phyloP scores from a whole-genome alignment of 345 rosid genomes.

The Garcia nutans region DNA sequence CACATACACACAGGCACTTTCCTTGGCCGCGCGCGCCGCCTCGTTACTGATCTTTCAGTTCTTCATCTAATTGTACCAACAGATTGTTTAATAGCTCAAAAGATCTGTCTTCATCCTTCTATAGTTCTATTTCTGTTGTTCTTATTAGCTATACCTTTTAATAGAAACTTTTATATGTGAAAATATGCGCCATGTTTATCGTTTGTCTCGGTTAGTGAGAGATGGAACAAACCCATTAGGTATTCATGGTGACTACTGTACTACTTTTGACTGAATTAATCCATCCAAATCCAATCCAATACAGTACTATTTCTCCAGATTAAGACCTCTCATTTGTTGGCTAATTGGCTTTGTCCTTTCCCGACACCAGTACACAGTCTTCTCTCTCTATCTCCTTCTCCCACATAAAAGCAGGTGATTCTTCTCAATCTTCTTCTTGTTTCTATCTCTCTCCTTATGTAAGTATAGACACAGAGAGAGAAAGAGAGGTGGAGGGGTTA shows the following conservation, averaged over 20 bases:
- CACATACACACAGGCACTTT: conserved; percentile 10
- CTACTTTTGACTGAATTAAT: neutral
- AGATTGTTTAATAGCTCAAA: no score
- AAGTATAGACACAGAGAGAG: neutral
- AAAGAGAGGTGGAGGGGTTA: neutral
- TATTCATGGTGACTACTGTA: neutral
- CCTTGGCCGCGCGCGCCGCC: conserved; percentile 24
- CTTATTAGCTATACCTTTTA: neutral
- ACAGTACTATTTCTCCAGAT: neutral
- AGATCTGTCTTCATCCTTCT: neutral
- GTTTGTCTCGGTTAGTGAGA: neutral
- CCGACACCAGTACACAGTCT: neutral
- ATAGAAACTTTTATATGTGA: neutral
- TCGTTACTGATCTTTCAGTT: neutral
- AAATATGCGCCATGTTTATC: no score
- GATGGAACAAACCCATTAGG: neutral
- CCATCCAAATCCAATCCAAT: neutral
- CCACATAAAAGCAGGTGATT: conserved; percentile 7
- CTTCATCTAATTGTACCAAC: no score
- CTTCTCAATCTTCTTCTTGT: neutral
- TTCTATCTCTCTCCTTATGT: neutral
- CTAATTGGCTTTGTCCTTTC: neutral
- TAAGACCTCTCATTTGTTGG: conserved; percentile 5
- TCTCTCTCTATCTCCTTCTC: neutral
- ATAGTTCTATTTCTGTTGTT: neutral